Evolutionary conservation across 2,329 filamentous ascomycete species (phyloP), one percentile per base, ranked within the genome.

Genomic region (Talaromyces sp.): DNA sequence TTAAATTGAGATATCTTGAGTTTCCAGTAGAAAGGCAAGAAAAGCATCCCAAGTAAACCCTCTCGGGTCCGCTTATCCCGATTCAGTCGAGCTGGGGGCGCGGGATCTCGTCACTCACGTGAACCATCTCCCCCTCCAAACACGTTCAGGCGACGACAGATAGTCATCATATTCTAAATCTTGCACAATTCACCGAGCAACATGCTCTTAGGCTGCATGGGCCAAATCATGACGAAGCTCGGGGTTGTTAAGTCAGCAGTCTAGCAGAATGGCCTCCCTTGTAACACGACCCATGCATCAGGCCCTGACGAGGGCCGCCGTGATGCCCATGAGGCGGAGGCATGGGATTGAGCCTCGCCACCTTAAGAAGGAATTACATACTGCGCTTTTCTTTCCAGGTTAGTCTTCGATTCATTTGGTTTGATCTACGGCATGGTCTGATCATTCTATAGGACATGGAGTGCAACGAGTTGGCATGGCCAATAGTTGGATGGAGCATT

Each of bases 391-490:
- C 58, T 79, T 79, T 53, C 77, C 77, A 57, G 77, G 76, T 74
- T 54, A 47, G 66, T 56, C 32, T 24, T 24, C 4, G 32, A 13
- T 29, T 35, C 11, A 48, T 13, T 4, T 24, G 4, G 11, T 29
- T 10, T 24, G 14, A 8, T n/a, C 14, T 6, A 9, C n/a, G 33
- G 33, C 22, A 3, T 13, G 16, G 14, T 30, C 47, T 54, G 19
- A 51, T 10, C 8, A 24, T 37, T 51, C 49, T 16, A 32, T 66
- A 92, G 90, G 90, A 64, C 91, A 96, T 75, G 91, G 91, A 62
- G 91, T 95, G 16, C 91, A 96, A 71, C 87, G 89, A 68, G 88
- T 95, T 47, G 90, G 90, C 73, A 96, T 96, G 91, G 80, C 90
- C 52, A 84, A 82, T 30, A 87, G 90, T 40, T 97, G 93, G 91